Evolutionary conservation across 1,139 yeast species (phyloP), one percentile per base, ranked within the genome.

Genomic region (Suhomyces bokatorum): DNA sequence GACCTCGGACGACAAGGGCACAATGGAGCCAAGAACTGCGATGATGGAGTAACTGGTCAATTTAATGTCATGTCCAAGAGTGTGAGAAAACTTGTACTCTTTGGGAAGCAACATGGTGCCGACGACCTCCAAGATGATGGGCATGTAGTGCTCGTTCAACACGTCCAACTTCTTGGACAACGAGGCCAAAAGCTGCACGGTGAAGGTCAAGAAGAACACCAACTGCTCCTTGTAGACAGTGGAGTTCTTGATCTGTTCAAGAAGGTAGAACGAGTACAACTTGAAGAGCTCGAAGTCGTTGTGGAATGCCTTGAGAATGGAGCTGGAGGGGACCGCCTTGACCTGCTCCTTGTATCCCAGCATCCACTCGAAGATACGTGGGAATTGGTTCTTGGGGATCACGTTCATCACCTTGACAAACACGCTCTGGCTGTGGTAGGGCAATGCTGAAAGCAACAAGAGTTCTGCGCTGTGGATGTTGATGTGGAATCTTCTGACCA

Each of bases 401-500:
- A 85, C 82, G 53, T 87, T 85, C 51, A 93, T 69, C 37, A 91
- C 71, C 55, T 93, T 81, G 43, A 83, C 76, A 64, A 93, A 93
- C 3, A 87, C 73, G 0, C 90, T 85, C 35, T 80, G 73, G 53
- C 77, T 78, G 62, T 85, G 89, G 66, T 87, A 87, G 24, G 97
- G 95, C 56, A 93, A 72, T 2, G 85, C 77, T 4, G 90, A 75
- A 46, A 91, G 68, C 37, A 95, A 59, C 32, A 93, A 61, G 47
- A 74, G 62, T 62, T 93, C 98, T 0, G 90, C 72, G 57, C 87
- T 89, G 58, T 86, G 85, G 39, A 87, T 75, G 60, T 93, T 93
- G 53, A 88, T 81, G 62, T 87, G 89, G 63, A 91, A 95, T 56
- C 98, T 78, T 69, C 99, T 85, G 22, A 93, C 85, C 32, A 93